phyloP scores from a whole-genome alignment of 2,329 filamentous ascomycete species.

The Aspergillus caelatus region DNA sequence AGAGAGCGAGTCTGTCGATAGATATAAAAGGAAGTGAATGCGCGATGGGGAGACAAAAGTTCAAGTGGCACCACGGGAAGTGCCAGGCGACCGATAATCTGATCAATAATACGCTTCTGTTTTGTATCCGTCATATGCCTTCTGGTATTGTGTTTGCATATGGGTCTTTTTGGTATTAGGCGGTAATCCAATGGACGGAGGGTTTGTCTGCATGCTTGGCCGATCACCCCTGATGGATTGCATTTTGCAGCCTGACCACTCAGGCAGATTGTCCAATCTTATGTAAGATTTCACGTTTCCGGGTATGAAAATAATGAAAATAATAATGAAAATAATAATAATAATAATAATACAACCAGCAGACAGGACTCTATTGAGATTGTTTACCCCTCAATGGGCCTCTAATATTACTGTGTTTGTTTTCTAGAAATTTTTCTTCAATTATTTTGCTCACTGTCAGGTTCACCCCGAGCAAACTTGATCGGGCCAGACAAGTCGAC shows the following conservation, averaged over 20 bases:
- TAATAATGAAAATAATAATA: too few relatives aligned
- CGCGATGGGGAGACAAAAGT: slow-evolving; percentile 1
- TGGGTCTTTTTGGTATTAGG: background rate
- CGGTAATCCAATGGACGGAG: background rate
- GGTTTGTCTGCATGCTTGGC: background rate
- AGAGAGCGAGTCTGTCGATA: background rate
- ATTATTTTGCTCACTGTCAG: background rate
- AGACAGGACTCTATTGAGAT: background rate
- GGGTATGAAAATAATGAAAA: too few relatives aligned
- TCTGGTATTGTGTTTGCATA: background rate
- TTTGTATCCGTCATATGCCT: background rate
- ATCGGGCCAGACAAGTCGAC: slow-evolving; percentile 15
- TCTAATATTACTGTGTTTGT: too few relatives aligned
- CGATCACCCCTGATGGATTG: background rate
- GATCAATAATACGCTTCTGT: slow-evolving; percentile 1
- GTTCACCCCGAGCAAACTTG: background rate
- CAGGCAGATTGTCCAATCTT: background rate
- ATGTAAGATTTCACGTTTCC: background rate
- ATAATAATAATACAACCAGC: background rate
- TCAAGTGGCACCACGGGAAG: slow-evolving; percentile 15
- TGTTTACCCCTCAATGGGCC: background rate
- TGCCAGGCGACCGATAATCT: slow-evolving; percentile 7
- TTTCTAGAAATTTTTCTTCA: background rate
- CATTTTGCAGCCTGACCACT: background rate
- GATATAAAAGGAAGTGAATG: background rate